Percentiles rank a stretch among this genome's conserved stretches.
phyloP scores from a whole-genome alignment of 768 basidiomycete species.

The Phlebiopsis flavidoalba region DNA sequence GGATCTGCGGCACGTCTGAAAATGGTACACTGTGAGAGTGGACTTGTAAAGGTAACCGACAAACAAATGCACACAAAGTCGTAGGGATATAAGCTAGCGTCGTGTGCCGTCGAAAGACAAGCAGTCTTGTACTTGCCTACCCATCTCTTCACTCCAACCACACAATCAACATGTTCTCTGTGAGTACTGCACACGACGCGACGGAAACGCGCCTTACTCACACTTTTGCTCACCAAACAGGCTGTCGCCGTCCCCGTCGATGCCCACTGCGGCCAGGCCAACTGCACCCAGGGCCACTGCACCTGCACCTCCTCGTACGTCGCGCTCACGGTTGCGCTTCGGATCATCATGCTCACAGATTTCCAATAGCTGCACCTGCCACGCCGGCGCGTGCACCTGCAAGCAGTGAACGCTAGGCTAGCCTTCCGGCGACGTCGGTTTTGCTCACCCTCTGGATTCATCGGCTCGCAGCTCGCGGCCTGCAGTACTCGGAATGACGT shows the following conservation, averaged over 20 bases:
- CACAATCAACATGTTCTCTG: neutral
- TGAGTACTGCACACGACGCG: neutral
- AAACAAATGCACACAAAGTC: neutral
- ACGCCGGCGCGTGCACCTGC: neutral
- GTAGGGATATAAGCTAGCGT: neutral
- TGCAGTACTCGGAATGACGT: neutral
- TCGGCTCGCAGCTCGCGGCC: neutral
- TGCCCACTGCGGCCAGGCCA: constrained; percentile 1
- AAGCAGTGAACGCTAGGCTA: neutral
- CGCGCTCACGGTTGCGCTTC: neutral
- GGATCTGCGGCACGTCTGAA: neutral
- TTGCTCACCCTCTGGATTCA: neutral
- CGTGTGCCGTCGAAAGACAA: neutral
- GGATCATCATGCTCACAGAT: neutral
- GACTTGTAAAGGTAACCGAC: neutral
- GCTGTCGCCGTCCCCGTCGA: constrained; percentile 1
- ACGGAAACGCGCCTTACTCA: neutral
- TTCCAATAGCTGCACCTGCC: neutral
- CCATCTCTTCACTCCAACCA: neutral
- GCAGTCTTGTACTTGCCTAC: neutral
- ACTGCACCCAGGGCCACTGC: neutral
- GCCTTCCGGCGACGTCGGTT: neutral
- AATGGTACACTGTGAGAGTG: neutral
- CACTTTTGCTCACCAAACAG: neutral
- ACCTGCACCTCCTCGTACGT: neutral